These are phyloP conservation scores for Claviceps pazoutovae DNA, from an alignment of 2,329 filamentous ascomycete genomes.

Conservation along the genomic window DNA sequence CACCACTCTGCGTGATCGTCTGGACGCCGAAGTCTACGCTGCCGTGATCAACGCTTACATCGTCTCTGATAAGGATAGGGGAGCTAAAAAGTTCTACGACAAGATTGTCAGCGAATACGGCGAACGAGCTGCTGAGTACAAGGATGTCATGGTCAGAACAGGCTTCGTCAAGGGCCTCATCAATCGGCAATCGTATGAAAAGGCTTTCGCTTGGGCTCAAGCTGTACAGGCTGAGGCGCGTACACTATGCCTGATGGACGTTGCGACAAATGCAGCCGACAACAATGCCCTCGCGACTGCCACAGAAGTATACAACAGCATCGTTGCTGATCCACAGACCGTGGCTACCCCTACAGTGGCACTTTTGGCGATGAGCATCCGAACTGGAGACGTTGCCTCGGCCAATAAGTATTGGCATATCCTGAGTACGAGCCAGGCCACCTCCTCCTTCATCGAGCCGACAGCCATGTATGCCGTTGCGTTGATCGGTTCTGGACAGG, in stretches of 20 bases:
- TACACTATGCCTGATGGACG: conserved; percentile 51
- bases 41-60: conserved; percentile 86
- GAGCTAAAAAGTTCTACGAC: conserved; percentile 72
- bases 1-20: conserved; percentile 51
- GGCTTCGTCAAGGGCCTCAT: conserved; percentile 72
- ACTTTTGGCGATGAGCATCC: conserved; percentile 74
- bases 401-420: conserved; percentile 72
- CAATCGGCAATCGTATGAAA: conserved; percentile 51
- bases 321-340: conserved; percentile 36
- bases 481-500: conserved; percentile 71
- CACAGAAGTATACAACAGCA: conserved; percentile 46
- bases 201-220: conserved; percentile 63
- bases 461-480: conserved; percentile 84
- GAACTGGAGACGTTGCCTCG: conserved; percentile 61
- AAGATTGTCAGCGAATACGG: conserved; percentile 56
- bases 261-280: conserved; percentile 71
- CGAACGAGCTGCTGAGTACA: conserved; percentile 46
- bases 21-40: conserved; percentile 78
- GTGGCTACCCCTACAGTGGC: conserved; percentile 55
- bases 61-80: conserved; percentile 62
- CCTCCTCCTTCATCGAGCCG: conserved; percentile 63
- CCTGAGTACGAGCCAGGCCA: conserved; percentile 45
- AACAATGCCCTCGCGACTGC: conserved; percentile 57
- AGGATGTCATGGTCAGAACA: conserved; percentile 55
- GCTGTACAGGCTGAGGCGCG: conserved; percentile 45